These are phyloP conservation scores for Basidiobolus meristosporus DNA, from an alignment of 371 early-diverging fungal genomes.

Conservation along the genomic window DNA sequence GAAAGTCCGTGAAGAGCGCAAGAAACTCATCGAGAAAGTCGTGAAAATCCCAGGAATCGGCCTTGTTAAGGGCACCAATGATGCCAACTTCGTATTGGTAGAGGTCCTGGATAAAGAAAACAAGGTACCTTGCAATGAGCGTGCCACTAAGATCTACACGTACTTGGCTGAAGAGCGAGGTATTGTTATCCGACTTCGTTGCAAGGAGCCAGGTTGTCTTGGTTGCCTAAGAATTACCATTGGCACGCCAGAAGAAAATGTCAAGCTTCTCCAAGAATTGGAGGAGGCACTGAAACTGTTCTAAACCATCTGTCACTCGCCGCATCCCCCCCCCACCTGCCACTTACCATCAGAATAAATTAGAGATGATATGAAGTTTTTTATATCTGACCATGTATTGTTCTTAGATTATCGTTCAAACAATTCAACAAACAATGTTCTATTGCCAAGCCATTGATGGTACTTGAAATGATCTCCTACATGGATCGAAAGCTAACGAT, in stretches of 20 bases:
- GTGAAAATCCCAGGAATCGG: slow-evolving; percentile 33
- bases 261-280: slow-evolving; percentile 16
- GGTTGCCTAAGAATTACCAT: slow-evolving; percentile 88
- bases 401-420: no score
- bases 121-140: slow-evolving; percentile 43
- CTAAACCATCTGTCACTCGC: no score
- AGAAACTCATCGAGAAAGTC: slow-evolving; percentile 25
- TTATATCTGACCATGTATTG: no score
- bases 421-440: no score
- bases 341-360: no score
- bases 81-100: slow-evolving; percentile 88
- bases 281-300: slow-evolving; percentile 23
- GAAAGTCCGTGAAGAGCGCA: slow-evolving; percentile 38
- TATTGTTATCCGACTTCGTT: slow-evolving; percentile 87
- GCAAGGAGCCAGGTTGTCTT: slow-evolving; percentile 75
- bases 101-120: slow-evolving; percentile 36
- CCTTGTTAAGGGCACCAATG: slow-evolving; percentile 59
- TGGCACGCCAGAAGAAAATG: slow-evolving; percentile 74
- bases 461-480: no score
- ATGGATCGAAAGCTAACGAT: no score
- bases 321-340: no score
- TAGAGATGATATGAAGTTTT: no score
- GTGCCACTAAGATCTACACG: slow-evolving; percentile 55
- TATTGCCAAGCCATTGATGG: no score
- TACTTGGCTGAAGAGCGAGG: slow-evolving; percentile 60